Percentiles rank a stretch among this genome's conserved stretches.
Evolutionary conservation across 345 rosid genomes (phyloP).

Genomic region (Euphorbia tirucalli): DNA sequence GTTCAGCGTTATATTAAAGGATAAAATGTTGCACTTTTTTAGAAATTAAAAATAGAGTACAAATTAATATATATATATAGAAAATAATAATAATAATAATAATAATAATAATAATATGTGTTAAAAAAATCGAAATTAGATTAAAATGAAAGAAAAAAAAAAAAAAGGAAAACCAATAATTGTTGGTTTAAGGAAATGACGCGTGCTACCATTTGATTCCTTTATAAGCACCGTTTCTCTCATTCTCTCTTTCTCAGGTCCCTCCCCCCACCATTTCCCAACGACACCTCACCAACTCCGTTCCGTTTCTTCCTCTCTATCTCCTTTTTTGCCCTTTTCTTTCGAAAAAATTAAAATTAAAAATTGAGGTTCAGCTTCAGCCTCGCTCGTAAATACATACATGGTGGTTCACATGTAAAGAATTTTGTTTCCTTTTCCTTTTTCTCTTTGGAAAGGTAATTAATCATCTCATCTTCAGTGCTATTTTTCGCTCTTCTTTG

Average conservation of each 20-base stretch:
- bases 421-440: background rate
- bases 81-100: background rate
- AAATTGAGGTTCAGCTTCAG: background rate
- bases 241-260: background rate
- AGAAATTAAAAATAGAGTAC: too few relatives aligned
- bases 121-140: background rate
- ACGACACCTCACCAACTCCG: constrained; percentile 37
- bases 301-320: constrained; percentile 30
- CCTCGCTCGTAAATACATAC: background rate
- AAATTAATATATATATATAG: too few relatives aligned
- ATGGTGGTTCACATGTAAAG: constrained; percentile 4
- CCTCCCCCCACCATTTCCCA: background rate
- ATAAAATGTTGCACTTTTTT: too few relatives aligned
- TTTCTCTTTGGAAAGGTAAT: constrained; percentile 12
- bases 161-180: background rate
- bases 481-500: background rate
- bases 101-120: background rate
- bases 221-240: constrained; percentile 26
- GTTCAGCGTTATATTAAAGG: too few relatives aligned
- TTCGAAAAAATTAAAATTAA: background rate
- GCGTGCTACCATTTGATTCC: constrained; percentile 31
- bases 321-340: constrained; percentile 1
- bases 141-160: background rate
- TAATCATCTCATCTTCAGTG: background rate
- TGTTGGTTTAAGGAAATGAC: constrained; percentile 22